Evolutionary conservation across 2,329 filamentous ascomycete species (phyloP), one percentile per base, ranked within the genome.

Genomic region (Dactylonectria estremocensis): DNA sequence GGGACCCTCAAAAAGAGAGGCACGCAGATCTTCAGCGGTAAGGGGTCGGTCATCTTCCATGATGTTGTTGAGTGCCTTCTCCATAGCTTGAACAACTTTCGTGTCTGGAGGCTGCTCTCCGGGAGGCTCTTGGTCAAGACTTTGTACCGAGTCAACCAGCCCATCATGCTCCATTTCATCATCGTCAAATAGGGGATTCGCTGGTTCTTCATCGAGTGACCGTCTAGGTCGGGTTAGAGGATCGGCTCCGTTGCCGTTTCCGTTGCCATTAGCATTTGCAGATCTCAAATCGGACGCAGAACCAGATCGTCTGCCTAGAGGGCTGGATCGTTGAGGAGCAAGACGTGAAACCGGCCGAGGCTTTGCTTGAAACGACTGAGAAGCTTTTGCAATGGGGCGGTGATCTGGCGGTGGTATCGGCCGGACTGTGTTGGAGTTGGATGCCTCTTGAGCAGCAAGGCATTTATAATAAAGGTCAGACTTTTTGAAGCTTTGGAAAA

Each of bases 381-480:
- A 79, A 18, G 80, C 59, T 64, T 75, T 77, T 13, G 61, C 69
- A 54, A 70, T 72, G 35, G 77, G 68, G 54, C 77, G 77, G 20
- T 64, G 54, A 24, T 76, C 73, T 31, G 63, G 64, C 3, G 69
- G 72, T 1, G 72, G 72, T 49, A 70, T 64, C 14, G 71, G 59
- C 35, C 74, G 69, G 10, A 68, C 65, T 40, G 74, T 65, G 31
- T 78, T 78, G 7, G 74, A 64, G 56, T 77, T 84, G 2, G 88
- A 85, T 48, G 89, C 87, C 80, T 97, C 95, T 76, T 97, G 94
- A 13, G 95, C 93, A 8, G 95, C 94, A 1, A 99, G 86, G 78
- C 95, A 98, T 79, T 99, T 99, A 85, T 96, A 98, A 79, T 95
- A 99, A 1, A 99, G 82, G 77, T 98, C 96, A 0, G 96, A 97